A percentile compares a stretch with the other conserved stretches of the same genome.
Evolutionary conservation across 257 asterid species (phyloP).

Genomic region (Paulownia fortunei): DNA sequence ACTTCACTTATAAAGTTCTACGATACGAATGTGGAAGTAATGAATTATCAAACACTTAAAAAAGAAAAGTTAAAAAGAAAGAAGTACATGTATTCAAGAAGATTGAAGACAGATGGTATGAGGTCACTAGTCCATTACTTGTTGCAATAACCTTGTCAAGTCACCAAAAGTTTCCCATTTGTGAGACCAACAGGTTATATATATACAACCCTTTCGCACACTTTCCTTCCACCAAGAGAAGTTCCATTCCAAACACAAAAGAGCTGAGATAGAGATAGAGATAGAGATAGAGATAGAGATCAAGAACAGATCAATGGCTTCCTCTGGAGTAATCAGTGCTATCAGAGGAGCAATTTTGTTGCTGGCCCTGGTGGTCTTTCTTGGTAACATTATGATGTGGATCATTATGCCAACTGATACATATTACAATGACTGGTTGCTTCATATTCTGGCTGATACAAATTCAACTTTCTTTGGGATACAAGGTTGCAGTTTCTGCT

Average conservation of each 20-base stretch:
- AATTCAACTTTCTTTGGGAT: conserved; percentile 86
- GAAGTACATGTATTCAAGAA: conserved; percentile 20
- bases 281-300: background rate
- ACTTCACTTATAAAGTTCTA: background rate
- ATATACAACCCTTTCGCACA: conserved; percentile 12
- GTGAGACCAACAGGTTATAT: conserved; percentile 27
- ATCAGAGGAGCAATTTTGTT: conserved; percentile 58
- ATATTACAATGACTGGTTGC: conserved; percentile 80
- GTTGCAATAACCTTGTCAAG: conserved; percentile 50
- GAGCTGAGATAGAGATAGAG: background rate
- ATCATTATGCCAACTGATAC: conserved; percentile 94
- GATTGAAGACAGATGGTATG: conserved; percentile 21
- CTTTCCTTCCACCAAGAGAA: conserved; percentile 21
- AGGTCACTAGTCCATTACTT: conserved; percentile 49
- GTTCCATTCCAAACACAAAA: background rate
- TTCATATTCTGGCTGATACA: conserved; percentile 67
- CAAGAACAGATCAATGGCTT: conserved; percentile 42
- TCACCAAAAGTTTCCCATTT: conserved; percentile 28
- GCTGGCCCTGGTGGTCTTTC: conserved; percentile 70
- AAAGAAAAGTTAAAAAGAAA: background rate
- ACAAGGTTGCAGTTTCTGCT: conserved; percentile 58
- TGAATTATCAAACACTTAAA: background rate
- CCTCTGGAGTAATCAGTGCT: conserved; percentile 44
- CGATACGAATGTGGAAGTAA: background rate
- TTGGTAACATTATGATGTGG: conserved; percentile 98